Evolutionary conservation across 768 basidiomycete species (phyloP), one percentile per base, ranked within the genome.

Genomic region (Paxillus ammoniavirescens): DNA sequence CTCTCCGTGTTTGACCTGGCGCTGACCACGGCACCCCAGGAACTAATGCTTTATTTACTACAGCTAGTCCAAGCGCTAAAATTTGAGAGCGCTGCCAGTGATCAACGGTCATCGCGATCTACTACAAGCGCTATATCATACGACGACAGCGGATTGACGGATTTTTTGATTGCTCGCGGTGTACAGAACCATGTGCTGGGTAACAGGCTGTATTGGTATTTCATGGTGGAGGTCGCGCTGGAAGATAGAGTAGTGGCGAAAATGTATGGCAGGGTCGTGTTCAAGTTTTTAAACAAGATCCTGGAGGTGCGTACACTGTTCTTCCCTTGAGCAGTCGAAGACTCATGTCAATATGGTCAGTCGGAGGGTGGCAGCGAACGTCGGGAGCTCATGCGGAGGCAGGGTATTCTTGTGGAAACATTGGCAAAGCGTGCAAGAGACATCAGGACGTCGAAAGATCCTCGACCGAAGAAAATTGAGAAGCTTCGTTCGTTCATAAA

Each of bases 41-140:
- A 99, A 62, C 80, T 99, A 7, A 74, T 92, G 52, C 68, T 98
- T 2, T 99, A 99, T 68, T 79, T 99, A 1, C 75, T 99, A 2
- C 97, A 99, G 72, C 83, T 99, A 17, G 96, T 98, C 0, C 97
- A 99, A 73, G 93, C 97, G 0, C 86, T 99, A 60, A 97, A 96
- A 66, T 99, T 99, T 57, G 97, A 98, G 70, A 91, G 85, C 54
- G 77, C 82, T 1, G 86, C 86, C 1, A 88, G 78, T 44, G 90
- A 89, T 52, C 89, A 89, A 61, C 76, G 88, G 41, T 84, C 88
- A 0, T 82, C 84, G n/a, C 78, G 89, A 42, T 83, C 86, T 1
- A 80, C 81, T 1, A 80, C 86, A 4, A 87, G 80, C 57, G 89
- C 88, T 0, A 82, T 88, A 47, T 91, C 90, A 0, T 89, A 95